phyloP scores from a whole-genome alignment of 208 protist species.

The Porcisia deanei region DNA sequence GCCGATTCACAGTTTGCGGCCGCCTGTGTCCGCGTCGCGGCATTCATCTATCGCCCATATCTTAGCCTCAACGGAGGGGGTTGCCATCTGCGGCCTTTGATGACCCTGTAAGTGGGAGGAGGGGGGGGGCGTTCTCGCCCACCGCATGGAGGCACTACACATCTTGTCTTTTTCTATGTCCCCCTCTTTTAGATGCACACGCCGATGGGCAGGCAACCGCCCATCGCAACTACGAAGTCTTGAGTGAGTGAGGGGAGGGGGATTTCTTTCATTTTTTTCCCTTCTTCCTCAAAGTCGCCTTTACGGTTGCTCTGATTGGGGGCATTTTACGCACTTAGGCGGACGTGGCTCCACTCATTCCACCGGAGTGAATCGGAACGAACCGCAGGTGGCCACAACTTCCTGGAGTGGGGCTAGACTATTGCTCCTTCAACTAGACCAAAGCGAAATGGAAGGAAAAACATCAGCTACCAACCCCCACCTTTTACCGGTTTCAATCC shows the following conservation, averaged over 20 bases:
- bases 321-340: too few species aligned
- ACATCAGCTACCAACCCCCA: background rate
- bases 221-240: background rate
- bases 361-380: background rate
- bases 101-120: background rate
- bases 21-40: constrained; percentile 12
- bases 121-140: background rate
- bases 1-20: constrained; percentile 33
- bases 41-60: background rate
- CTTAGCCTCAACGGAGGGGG: background rate
- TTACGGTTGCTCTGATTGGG: too few species aligned
- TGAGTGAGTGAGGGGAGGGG: background rate
- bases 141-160: background rate
- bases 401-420: background rate
- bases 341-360: too few species aligned
- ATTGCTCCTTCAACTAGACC: background rate
- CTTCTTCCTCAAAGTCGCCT: too few species aligned
- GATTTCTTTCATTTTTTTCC: background rate
- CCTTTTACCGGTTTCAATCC: background rate
- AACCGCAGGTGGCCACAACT: background rate
- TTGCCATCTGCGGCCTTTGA: too few species aligned
- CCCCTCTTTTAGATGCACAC: background rate
- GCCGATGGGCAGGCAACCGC: background rate
- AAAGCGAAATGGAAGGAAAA: background rate
- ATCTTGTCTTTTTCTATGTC: background rate